Conservation (phyloP, 345 rosid genomes). For the Populus davidiana region DNA sequence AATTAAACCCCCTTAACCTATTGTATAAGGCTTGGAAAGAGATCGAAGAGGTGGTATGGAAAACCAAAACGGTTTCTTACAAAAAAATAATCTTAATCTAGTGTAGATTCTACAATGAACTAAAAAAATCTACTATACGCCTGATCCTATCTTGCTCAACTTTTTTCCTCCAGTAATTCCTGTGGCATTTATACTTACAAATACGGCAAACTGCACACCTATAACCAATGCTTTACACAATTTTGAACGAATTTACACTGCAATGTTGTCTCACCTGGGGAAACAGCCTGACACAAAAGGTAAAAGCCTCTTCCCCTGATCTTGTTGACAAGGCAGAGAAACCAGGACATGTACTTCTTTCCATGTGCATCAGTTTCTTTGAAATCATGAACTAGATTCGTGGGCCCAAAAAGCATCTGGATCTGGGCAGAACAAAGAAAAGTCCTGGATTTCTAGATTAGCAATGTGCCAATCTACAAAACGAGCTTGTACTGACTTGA, state of each 20-base stretch:
- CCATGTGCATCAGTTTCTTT: not conserved
- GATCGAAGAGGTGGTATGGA: not conserved
- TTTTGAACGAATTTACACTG: constrained; percentile 22
- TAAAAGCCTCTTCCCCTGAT: constrained; percentile 1
- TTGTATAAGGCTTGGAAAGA: not conserved
- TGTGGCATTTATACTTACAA: constrained; percentile 4
- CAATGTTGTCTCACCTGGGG: constrained; percentile 3
- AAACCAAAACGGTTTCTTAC: not conserved
- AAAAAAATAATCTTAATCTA: not conserved
- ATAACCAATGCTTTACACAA: constrained; percentile 24
- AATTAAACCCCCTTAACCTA: not conserved
- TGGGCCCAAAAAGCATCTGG: constrained; percentile 92
- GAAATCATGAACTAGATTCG: constrained; percentile 59
- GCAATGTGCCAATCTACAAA: constrained; percentile 90
- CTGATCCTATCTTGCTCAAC: not conserved
- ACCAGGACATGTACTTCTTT: not conserved
- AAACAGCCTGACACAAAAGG: not conserved
- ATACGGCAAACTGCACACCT: constrained; percentile 23
- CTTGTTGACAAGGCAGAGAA: not conserved
- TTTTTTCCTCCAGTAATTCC: not conserved
- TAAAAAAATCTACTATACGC: not conserved
- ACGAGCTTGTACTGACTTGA: constrained; percentile 79
- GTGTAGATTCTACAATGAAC: not conserved
- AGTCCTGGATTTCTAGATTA: constrained; percentile 80
- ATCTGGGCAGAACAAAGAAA: constrained; percentile 75